Base-by-base conservation (phyloP, 345 rosid species). In the Balakata baccata region DNA sequence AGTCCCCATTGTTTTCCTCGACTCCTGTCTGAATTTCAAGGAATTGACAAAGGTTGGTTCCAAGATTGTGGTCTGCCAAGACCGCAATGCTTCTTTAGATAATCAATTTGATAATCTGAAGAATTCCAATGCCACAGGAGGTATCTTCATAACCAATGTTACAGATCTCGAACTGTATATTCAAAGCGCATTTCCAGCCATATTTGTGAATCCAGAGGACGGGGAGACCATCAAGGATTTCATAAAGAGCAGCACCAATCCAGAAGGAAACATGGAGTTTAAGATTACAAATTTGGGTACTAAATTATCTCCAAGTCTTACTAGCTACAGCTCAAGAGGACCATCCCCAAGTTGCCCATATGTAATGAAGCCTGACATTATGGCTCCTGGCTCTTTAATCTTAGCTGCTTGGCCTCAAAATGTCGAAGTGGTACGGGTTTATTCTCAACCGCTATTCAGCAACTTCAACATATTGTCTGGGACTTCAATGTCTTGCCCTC, bases 401-500 rank as follows among this genome's bases (percentile, higher is more conserved):
- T 70, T 89, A 39, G 91, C 94, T 3, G 77, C 88, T 3, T 89
- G 91, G 91, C 85, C 89, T 39, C 49, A 39, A 16, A 86, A 79
- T n/a, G 4, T 13, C 5, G 66, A 43, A 14, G 83, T 71, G 8
- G 34, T 68, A 0, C 3, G 0, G 37, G 49, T 83, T 41, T 53
- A 73, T 51, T 69, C 81, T 1, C 25, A 69, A 1, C 3, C 6
- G 6, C 12, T 81, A 7, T 86, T 51, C 57, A 73, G 61, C 46
- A 70, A 74, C 56, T 89, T 80, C 82, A 83, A 83, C 72, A n/a
- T 87, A 13, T 11, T 84, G 38, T 89, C 89, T 0, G 90, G 89
- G 0, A 87, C 93, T 47, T 87, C 90, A 11, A 87, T 87, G 90
- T 60, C 93, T 5, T 84, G 89, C 72, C 93, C 93, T 0, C 87